Evolutionary conservation across 495 filamentous ascomycete genomes (phyloP).

Genomic region (Daldinia vernicosa): DNA sequence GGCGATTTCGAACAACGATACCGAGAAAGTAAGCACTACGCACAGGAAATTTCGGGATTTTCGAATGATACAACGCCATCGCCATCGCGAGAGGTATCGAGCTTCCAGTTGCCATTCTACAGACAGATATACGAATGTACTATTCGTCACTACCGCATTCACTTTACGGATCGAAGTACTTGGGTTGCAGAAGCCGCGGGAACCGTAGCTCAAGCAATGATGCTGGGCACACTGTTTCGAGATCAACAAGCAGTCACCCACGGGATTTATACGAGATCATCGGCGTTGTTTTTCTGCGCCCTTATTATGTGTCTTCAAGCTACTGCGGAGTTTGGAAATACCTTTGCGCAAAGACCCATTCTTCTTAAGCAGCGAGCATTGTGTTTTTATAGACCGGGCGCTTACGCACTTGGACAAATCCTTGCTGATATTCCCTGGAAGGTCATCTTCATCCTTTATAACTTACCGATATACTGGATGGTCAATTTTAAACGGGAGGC

Average conservation of each 20-base stretch:
- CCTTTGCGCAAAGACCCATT: constrained; percentile 69
- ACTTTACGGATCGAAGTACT: constrained; percentile 25
- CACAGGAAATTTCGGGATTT: neutral
- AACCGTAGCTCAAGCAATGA: constrained; percentile 39
- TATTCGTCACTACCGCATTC: constrained; percentile 35
- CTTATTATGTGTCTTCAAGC: constrained; percentile 48
- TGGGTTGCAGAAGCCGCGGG: constrained; percentile 38
- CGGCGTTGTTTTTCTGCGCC: constrained; percentile 60
- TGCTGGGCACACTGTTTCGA: constrained; percentile 45
- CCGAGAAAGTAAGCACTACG: constrained; percentile 1
- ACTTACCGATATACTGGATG: constrained; percentile 67
- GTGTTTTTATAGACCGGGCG: constrained; percentile 70
- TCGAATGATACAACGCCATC: neutral
- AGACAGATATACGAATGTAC: constrained; percentile 33
- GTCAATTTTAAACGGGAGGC: constrained; percentile 60
- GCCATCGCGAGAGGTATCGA: neutral
- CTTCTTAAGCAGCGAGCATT: constrained; percentile 71
- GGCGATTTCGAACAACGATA: constrained; percentile 9
- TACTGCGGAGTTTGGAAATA: constrained; percentile 67
- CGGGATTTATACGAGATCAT: constrained; percentile 10
- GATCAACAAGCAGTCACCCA: constrained; percentile 31
- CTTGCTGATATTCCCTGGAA: constrained; percentile 68
- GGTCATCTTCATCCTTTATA: constrained; percentile 59
- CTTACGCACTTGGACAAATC: constrained; percentile 67
- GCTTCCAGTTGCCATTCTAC: constrained; percentile 22